These are phyloP conservation scores for Piper longum DNA, from an alignment of 164 flowering plant species.

Conservation along the genomic window DNA sequence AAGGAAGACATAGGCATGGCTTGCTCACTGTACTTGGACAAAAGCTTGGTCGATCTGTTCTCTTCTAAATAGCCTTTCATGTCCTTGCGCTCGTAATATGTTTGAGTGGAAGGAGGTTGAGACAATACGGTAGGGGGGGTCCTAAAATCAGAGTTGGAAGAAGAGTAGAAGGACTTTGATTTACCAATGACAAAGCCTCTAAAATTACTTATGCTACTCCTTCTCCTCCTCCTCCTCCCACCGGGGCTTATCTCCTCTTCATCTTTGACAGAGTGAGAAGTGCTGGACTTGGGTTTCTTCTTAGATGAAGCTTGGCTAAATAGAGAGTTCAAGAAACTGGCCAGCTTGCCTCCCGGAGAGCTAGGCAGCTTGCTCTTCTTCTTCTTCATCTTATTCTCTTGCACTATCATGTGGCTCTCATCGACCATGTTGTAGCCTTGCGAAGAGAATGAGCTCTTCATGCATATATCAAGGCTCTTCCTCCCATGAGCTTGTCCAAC, in stretches of 20 bases:
- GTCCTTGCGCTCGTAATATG: constrained; percentile 21
- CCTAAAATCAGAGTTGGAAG: constrained; percentile 41
- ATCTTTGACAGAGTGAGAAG: constrained; percentile 29
- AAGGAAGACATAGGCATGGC: constrained; percentile 9
- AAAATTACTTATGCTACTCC: constrained; percentile 30
- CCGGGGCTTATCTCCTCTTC: constrained; percentile 43
- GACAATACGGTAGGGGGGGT: constrained; percentile 40
- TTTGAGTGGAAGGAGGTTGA: constrained; percentile 22
- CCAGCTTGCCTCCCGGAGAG: constrained; percentile 63
- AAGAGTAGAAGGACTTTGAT: constrained; percentile 14
- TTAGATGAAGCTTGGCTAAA: constrained; percentile 42
- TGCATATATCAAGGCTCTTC: constrained; percentile 52
- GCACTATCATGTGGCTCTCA: constrained; percentile 14
- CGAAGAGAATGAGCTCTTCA: constrained; percentile 12
- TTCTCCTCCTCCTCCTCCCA: constrained; percentile 31
- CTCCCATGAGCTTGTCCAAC: constrained; percentile 19
- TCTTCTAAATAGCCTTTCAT: constrained; percentile 24
- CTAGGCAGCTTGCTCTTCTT: constrained; percentile 57
- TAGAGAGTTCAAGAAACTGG: constrained; percentile 15
- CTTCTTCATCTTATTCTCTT: constrained; percentile 13
- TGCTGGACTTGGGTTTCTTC: constrained; percentile 45
- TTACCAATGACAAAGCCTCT: constrained; percentile 6
- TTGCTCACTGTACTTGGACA: constrained; percentile 14
- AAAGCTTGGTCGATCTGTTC: constrained; percentile 12
- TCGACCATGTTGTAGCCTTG: constrained; percentile 6